Evolutionary conservation across 495 filamentous ascomycete species (phyloP), one percentile per base, ranked within the genome.

Genomic region (Bombardia bombarda): DNA sequence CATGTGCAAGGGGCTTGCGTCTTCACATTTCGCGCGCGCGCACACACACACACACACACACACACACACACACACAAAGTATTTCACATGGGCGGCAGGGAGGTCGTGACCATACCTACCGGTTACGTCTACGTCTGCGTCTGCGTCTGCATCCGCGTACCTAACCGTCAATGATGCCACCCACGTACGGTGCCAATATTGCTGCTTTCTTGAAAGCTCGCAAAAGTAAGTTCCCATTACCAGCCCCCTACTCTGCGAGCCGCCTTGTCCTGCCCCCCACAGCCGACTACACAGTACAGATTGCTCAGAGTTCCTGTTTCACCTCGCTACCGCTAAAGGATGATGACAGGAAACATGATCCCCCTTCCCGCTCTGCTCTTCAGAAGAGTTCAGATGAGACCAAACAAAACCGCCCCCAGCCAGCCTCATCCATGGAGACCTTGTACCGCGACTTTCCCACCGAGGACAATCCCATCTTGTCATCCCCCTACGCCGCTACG

Each of bases 251-350:
- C n/a, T n/a, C n/a, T n/a, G n/a, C n/a, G n/a, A n/a, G n/a, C n/a
- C n/a, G n/a, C n/a, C n/a, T n/a, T n/a, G n/a, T n/a, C n/a, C n/a
- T n/a, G n/a, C n/a, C n/a, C n/a, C n/a, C n/a, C n/a, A n/a, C n/a
- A n/a, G n/a, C n/a, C n/a, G n/a, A n/a, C n/a, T n/a, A n/a, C n/a
- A n/a, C n/a, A n/a, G n/a, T n/a, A n/a, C n/a, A n/a, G 26, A 28
- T 28, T 8, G 26, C 13, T 13, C 26, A 28, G 13, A 28, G 9
- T 28, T 50, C 43, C 47, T 46, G 51, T 53, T 50, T 53, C 46
- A 50, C 35, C 42, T 43, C 39, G 22, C 45, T 16, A 39, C 51
- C 47, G 46, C 45, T 34, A 34, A 35, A 8, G 13, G 6, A 28
- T 13, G 9, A 7, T 13, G 26, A 28, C 26, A 28, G 26, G 26